phyloP scores from a whole-genome alignment of 23 red algal species.

The Chondrus crispus region DNA sequence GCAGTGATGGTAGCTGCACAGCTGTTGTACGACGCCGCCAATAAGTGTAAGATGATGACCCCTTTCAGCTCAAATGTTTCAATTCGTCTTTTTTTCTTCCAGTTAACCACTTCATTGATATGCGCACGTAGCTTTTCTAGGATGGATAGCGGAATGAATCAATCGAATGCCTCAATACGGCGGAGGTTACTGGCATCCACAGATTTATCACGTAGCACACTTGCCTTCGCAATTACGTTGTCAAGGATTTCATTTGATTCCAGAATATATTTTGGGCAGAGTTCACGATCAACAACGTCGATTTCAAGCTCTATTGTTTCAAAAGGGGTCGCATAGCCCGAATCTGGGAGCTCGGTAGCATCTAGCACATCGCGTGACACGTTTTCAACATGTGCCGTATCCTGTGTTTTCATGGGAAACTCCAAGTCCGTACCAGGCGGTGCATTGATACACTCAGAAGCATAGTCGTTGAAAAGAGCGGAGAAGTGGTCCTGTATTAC shows the following conservation, averaged over 20 bases:
- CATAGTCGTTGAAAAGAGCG: no score
- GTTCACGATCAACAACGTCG: not conserved
- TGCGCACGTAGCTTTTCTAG: not conserved
- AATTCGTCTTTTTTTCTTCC: not conserved
- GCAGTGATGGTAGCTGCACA: not conserved
- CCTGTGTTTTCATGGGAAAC: no score
- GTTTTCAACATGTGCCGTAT: no score
- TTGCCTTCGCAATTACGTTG: no score
- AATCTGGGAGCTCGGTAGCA: not conserved
- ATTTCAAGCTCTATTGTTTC: not conserved
- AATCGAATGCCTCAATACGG: not conserved
- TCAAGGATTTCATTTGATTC: constrained; percentile 5
- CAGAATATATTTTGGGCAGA: not conserved
- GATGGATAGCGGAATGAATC: not conserved
- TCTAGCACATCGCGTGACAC: no score
- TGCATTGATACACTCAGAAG: no score
- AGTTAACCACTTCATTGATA: not conserved
- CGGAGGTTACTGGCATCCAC: not conserved
- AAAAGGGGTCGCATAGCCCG: not conserved
- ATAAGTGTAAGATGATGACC: not conserved
- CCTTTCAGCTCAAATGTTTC: not conserved
- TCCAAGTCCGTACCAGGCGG: no score
- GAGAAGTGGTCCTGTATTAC: no score
- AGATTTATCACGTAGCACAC: no score
- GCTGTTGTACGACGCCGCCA: not conserved